A percentile compares a stretch with the other conserved stretches of the same genome.
phyloP scores from a whole-genome alignment of 148 eudicot species.

The Nyssa sinensis region DNA sequence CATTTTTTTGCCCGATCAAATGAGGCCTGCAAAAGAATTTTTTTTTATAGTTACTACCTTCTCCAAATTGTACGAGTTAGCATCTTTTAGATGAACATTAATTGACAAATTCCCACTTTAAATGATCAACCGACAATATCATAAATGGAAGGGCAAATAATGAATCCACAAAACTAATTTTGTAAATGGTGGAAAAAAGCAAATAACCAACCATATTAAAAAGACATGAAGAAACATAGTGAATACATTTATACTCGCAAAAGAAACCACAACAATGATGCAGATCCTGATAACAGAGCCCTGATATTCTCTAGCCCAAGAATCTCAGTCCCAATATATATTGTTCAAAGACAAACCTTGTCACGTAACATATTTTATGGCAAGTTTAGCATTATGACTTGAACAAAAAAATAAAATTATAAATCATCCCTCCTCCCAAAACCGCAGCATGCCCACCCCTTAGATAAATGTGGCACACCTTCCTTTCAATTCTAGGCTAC shows the following conservation, averaged over 20 bases:
- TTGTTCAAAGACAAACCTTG: not conserved
- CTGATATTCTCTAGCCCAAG: not conserved
- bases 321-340: not conserved
- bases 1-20: constrained; percentile 24
- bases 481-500: too few relatives aligned
- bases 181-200: not conserved
- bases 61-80: not conserved
- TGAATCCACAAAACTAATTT: not conserved
- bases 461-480: too few relatives aligned
- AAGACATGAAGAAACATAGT: not conserved
- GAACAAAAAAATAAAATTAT: too few relatives aligned
- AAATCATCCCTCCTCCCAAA: too few relatives aligned
- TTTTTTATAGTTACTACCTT: not conserved
- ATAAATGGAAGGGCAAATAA: not conserved
- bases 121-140: not conserved
- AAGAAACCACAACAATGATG: not conserved
- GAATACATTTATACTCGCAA: not conserved
- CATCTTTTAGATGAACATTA: not conserved
- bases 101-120: not conserved
- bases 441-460: too few relatives aligned
- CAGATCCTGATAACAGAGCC: not conserved
- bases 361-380: too few relatives aligned
- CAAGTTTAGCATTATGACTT: too few relatives aligned
- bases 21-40: constrained; percentile 18
- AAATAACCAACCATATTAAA: not conserved